A percentile compares a stretch with the other conserved stretches of the same genome.
Conservation (phyloP, 75 land plant species). For the Chamaecyparis obtusa region DNA sequence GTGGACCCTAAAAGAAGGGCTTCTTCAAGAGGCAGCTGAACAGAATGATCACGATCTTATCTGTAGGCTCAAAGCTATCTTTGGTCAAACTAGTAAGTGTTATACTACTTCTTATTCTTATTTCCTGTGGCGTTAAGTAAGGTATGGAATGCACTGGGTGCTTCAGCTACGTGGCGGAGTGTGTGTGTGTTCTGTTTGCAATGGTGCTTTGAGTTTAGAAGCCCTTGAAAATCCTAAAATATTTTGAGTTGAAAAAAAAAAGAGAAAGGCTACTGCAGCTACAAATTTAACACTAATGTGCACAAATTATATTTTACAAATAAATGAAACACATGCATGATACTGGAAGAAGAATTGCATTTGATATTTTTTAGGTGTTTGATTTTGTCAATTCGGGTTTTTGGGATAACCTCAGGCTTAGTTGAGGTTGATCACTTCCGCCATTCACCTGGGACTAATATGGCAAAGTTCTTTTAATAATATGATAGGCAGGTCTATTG, state of each 20-base stretch:
- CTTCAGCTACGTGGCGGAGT: not conserved
- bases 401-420: too few relatives aligned
- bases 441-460: too few relatives aligned
- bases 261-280: not conserved
- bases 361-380: not conserved
- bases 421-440: too few relatives aligned
- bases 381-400: not conserved
- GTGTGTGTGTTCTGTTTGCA: not conserved
- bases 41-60: slow-evolving; percentile 22
- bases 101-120: not conserved
- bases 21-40: slow-evolving; percentile 23
- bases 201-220: not conserved
- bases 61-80: slow-evolving; percentile 26
- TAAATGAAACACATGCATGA: not conserved
- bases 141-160: not conserved
- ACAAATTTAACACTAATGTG: not conserved
- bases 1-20: slow-evolving; percentile 43
- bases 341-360: not conserved
- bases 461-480: not conserved
- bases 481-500: not conserved
- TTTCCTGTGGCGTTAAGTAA: not conserved
- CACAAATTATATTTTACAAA: not conserved
- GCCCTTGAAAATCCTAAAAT: not conserved
- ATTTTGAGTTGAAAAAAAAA: not conserved
- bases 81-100: slow-evolving; percentile 21